Conservation (phyloP, 768 basidiomycete species). For the Melanogaster broomeanus region DNA sequence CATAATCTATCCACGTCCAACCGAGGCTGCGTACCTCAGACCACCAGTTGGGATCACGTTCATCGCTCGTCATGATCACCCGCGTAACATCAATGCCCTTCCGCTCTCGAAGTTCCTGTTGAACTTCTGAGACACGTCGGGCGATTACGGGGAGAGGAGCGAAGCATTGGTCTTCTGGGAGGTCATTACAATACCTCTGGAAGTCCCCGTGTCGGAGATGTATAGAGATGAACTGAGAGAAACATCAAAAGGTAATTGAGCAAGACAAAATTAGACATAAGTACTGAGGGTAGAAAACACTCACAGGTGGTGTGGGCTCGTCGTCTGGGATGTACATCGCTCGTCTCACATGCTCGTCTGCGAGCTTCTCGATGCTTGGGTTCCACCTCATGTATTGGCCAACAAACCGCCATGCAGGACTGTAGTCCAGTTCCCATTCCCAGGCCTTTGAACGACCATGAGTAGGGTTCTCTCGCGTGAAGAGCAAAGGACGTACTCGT, state of each 20-base stretch:
- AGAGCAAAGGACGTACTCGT: constrained; percentile 35
- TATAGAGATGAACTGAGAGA: constrained; percentile 52
- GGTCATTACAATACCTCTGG: constrained; percentile 43
- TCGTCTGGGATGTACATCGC: constrained; percentile 41
- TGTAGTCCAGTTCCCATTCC: constrained; percentile 58
- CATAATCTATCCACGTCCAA: constrained; percentile 55
- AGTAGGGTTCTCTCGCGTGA: background rate
- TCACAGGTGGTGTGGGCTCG: constrained; percentile 48
- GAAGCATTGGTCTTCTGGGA: constrained; percentile 47
- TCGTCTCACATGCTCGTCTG: constrained; percentile 46
- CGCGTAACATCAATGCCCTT: constrained; percentile 49
- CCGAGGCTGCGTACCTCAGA: constrained; percentile 47
- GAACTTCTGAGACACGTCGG: constrained; percentile 57
- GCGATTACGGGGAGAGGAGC: constrained; percentile 54
- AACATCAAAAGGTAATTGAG: background rate
- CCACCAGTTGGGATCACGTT: constrained; percentile 59
- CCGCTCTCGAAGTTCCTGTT: constrained; percentile 45
- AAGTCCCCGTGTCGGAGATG: constrained; percentile 63
- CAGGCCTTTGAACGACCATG: constrained; percentile 39
- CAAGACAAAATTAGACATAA: background rate
- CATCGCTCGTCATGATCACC: constrained; percentile 68
- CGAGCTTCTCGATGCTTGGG: constrained; percentile 40
- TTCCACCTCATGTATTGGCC: constrained; percentile 56
- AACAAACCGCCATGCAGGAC: constrained; percentile 59
- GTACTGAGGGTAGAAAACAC: constrained; percentile 15